Base-by-base conservation (phyloP, 176 grass and related monocot species). In the Triticum timopheevii region DNA sequence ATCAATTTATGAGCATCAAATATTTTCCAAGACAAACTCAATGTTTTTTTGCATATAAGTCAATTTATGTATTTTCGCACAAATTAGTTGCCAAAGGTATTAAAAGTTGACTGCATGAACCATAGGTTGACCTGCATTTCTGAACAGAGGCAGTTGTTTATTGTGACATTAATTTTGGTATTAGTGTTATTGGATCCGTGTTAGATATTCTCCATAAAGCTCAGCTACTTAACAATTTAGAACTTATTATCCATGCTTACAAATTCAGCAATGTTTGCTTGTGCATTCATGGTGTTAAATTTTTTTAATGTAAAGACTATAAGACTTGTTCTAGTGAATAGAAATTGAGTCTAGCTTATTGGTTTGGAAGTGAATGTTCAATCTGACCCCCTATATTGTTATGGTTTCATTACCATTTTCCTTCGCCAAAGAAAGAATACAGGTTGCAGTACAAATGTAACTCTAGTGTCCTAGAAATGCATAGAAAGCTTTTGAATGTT, bases 201-300 rank as follows among this genome's bases (percentile, higher is more conserved):
- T 49, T 59, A 30, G 66, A 65, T 52, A 64, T 35, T 89, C 65
- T 40, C 34, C 39, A 54, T 85, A 73, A 63, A 76, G 22, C 16
- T 77, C 62, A 62, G 36, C 72, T 83, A 38, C 40, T 69, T 69
- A 13, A 77, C 2, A 77, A 25, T 86, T 82, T 86, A 23, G 17
- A 42, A 35, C 61, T 49, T 80, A n/a, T 28, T 20, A 83, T 56
- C 33, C n/a, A 23, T 45, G 15, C 25, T n/a, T 83, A 63, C 28
- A 77, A 3, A 64, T 81, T 22, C 27, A 38, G 20, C 28, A 70
- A 52, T 86, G 8, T 16, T 25, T 42, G 5, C 31, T 88, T 27
- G 58, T 61, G 72, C 27, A 75, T 75, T 50, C 24, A 30, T 52
- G 15, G 25, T 52, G 17, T 76, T 65, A 35, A 9, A 9, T 35